Conservation (phyloP, 2,329 filamentous ascomycete genomes). For the Arthroderma uncinatum region DNA sequence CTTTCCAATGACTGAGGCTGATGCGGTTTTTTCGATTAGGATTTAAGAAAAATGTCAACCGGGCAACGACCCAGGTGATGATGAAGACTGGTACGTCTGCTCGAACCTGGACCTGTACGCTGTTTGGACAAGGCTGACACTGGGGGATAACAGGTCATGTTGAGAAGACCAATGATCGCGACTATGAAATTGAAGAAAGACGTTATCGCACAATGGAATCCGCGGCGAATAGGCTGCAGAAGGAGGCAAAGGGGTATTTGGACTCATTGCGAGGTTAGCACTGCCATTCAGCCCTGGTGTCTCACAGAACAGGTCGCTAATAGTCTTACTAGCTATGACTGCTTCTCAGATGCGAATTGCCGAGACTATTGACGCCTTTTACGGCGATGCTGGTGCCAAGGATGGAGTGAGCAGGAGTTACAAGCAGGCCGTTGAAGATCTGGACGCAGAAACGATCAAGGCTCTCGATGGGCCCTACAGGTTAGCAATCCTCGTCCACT, state of each 20-base stretch:
- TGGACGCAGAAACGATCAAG: conserved; percentile 97
- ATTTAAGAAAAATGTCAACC: conserved; percentile 95
- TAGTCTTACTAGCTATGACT: conserved; percentile 64
- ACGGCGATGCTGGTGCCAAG: conserved; percentile 86
- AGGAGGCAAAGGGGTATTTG: conserved; percentile 95
- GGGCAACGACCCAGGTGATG: conserved; percentile 98
- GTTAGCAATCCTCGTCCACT: conserved; percentile 30
- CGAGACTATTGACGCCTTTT: conserved; percentile 98
- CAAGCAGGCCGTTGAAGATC: conserved; percentile 94
- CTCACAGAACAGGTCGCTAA: background rate
- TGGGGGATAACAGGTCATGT: conserved; percentile 59
- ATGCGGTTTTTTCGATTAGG: conserved; percentile 37
- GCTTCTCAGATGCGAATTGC: conserved; percentile 98
- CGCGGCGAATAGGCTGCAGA: conserved; percentile 81
- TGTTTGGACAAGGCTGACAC: background rate
- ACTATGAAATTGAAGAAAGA: conserved; percentile 95
- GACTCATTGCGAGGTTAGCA: conserved; percentile 75
- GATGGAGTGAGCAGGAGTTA: conserved; percentile 95
- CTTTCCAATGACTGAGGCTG: background rate
- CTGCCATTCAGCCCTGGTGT: background rate
- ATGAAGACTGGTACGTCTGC: conserved; percentile 77
- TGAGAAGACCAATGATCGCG: conserved; percentile 95
- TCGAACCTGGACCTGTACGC: too few species aligned
- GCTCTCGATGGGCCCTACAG: conserved; percentile 92
- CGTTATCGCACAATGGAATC: conserved; percentile 97